Base-by-base conservation (phyloP, 208 protist species). In the Angomonas ambiguus region DNA sequence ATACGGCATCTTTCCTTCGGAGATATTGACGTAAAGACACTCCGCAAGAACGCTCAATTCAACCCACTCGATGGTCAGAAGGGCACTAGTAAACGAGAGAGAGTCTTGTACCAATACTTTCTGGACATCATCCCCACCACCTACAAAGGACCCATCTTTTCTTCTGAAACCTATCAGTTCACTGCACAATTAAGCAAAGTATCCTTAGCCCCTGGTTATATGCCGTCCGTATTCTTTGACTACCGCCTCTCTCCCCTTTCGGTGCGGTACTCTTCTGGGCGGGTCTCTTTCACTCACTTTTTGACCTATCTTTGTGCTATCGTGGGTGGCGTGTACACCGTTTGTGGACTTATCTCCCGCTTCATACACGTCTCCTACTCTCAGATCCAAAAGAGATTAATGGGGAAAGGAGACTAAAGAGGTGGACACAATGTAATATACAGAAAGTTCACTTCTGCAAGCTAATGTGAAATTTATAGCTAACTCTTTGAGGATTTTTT, bases 221-320 rank as follows among this genome's bases (percentile, higher is more conserved):
- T 82, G 79, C 27, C 77, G 58, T 84, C 87, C 16, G 64, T 97
- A 2, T 84, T 92, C 24, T 95, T 98, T 68, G 85, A 86, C 66
- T 97, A 95, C 59, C 93, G 97, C 56, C 57, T 97, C 8, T 96
- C 91, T 11, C 92, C 95, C 34, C 95, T 98, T 62, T 80, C 87
- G 33, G 89, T 97, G 11, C 69, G 79, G 51, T 91, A 95, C 64
- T 75, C 69, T 2, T 74, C 93, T 35, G 59, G 65, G 5, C 72
- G 79, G 0, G 75, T 84, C 25, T 88, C 82, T 24, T 94, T 97
- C 51, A 59, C 80, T 0, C 90, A 96, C 62, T 98, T 98, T 69
- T 57, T 98, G 5, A 98, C 95, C 0, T 84, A 83, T 61, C 77
- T 98, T 6, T 98, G 92, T 66, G 96, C 96, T 34, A 97, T 98